These are phyloP conservation scores for Rhizopus arrhizus DNA, from an alignment of 371 early-diverging fungal genomes.

Conservation along the genomic window DNA sequence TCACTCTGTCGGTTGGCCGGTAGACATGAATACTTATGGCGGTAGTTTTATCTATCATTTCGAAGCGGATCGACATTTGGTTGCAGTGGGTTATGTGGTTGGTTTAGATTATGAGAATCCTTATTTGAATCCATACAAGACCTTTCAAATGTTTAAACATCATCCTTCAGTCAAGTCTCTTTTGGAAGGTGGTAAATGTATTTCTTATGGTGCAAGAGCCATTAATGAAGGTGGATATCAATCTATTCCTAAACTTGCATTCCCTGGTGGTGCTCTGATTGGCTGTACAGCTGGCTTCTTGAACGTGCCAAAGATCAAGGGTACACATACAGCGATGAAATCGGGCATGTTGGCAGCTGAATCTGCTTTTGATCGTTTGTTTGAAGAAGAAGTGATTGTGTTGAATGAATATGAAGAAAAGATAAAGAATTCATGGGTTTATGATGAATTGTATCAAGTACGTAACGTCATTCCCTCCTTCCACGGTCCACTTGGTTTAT, in stretches of 20 bases:
- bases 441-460: conserved; percentile 87
- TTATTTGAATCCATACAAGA: conserved; percentile 93
- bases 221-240: conserved; percentile 95
- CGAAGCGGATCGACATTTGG: conserved; percentile 76
- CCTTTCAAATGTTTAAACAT: conserved; percentile 94
- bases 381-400: conserved; percentile 44
- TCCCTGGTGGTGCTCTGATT: conserved; percentile 96
- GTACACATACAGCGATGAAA: conserved; percentile 98
- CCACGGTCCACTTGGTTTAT: conserved; percentile 86
- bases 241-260: conserved; percentile 90
- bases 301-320: conserved; percentile 98
- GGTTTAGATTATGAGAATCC: conserved; percentile 96
- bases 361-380: conserved; percentile 73
- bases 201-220: conserved; percentile 95
- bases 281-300: conserved; percentile 97
- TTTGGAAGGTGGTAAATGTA: conserved; percentile 91
- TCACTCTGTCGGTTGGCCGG: conserved; percentile 94
- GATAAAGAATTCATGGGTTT: conserved; percentile 90
- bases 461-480: conserved; percentile 95
- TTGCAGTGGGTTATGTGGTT: conserved; percentile 88
- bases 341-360: conserved; percentile 93
- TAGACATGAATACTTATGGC: conserved; percentile 87
- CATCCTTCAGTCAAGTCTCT: conserved; percentile 83
- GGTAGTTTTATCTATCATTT: conserved; percentile 97
- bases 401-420: conserved; percentile 79